Evolutionary conservation across 2,329 filamentous ascomycete genomes (phyloP), one percentile per base, ranked within the genome.

Genomic region (Fusarium pseudonygamai): DNA sequence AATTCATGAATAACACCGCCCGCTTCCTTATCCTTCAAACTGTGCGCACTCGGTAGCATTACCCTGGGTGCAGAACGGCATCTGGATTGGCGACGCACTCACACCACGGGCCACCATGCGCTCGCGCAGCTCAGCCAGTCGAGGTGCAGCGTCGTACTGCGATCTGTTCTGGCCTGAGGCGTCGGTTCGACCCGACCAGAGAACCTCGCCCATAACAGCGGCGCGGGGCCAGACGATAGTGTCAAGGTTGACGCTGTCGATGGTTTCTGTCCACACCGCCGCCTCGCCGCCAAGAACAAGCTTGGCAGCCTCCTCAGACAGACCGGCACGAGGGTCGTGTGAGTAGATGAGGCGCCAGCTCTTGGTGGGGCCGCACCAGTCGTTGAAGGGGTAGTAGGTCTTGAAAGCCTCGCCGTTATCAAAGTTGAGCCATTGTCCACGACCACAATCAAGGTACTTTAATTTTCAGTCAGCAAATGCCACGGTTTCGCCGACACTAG

Each of bases 341-440:
- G 90, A 89, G 85, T 97, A 97, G 66, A 96, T 87, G 34, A 93
- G 85, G 12, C 90, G 89, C 95, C 95, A 97, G 83, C 89, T 93
- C 84, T 97, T 94, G 78, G 87, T 86, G 4, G 95, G 95, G 1
- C 85, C 84, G 83, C 94, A 97, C 88, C 95, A 97, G 84, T 97
- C 94, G 66, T 85, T 83, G 84, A 93, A 97, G 1, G 93, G 93
- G 79, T 88, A 94, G 82, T 84, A 89, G 3, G 77, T 71, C 24
- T 85, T 74, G 72, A 87, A 87, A 22, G 86, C 82, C 3, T 81
- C 82, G 26, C 88, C 90, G 56, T 90, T 89, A 63, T 84, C 84
- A 77, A 93, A 93, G 84, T 93, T 91, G 72, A 96, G 85, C 92
- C 93, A 96, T 77, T 93, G 88, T 45, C 94, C 94, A 72, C 92